Evolutionary conservation across 2,329 filamentous ascomycete species (phyloP), one percentile per base, ranked within the genome.

Genomic region (Cladosporium sp.): DNA sequence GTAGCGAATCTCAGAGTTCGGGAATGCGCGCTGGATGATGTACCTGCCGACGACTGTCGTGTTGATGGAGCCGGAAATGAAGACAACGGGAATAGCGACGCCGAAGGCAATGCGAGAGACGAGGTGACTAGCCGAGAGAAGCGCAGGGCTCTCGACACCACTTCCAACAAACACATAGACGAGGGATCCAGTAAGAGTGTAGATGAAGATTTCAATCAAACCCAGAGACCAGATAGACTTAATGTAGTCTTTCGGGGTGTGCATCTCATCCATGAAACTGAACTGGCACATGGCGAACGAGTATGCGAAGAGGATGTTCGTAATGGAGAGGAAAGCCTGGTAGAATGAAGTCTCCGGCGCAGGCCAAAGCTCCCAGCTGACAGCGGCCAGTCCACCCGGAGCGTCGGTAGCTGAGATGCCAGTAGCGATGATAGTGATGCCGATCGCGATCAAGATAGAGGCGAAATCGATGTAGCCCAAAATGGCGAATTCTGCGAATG

Each of bases 41-140:
- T 90, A 91, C 70, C 75, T 73, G 12, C 71, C 74, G 3, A 74
- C 75, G 26, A 78, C 76, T 3, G 74, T 88, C n/a, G 86, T 88
- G 75, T 91, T 90, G 71, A 92, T 90, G 11, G 90, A 88, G 65
- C 90, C 90, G 0, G 89, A 88, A 65, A 92, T 87, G 67, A 92
- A 83, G 68, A 92, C 91, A 66, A 90, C 91, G 5, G 89, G 90
- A 1, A 91, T 82, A 0, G 90, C 90, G 68, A 92, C 80, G 36
- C 88, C 90, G 78, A 88, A 92, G 15, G 89, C 88, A 14, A 89
- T 79, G 73, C 90, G 90, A 34, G 85, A 82, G 55, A 91, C 78
- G 0, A 83, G 72, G 1, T 75, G 74, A 3, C 83, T 82, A 11
- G 88, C 86, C 0, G 88, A 90, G 8, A 87, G 86, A 1, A 92